phyloP scores from a whole-genome alignment of 805 yeast genomes.

The Schwanniomyces vanrijiae region DNA sequence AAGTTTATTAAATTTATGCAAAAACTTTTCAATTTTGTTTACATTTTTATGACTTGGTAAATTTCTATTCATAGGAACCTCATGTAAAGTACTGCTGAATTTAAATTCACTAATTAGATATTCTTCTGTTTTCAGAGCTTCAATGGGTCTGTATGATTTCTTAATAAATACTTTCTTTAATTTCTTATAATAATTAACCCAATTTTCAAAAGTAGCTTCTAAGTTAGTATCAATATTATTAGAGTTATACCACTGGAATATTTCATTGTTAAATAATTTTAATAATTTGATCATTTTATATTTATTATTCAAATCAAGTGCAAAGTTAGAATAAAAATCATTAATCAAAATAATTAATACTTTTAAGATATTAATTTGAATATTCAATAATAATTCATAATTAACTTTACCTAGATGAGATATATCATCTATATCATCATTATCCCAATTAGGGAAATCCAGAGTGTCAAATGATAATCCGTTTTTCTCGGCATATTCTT shows the following conservation, averaged over 20 bases:
- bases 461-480: slow-evolving; percentile 11
- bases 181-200: slow-evolving; percentile 55
- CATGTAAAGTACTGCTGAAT: slow-evolving; percentile 39
- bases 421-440: slow-evolving; percentile 36
- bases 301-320: slow-evolving; percentile 63
- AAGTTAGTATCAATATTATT: slow-evolving; percentile 35
- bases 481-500: slow-evolving; percentile 13
- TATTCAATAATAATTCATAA: slow-evolving; percentile 67
- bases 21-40: slow-evolving; percentile 57
- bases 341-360: slow-evolving; percentile 69
- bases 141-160: slow-evolving; percentile 65
- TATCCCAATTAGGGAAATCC: slow-evolving; percentile 62
- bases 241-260: slow-evolving; percentile 48
- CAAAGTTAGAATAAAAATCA: slow-evolving; percentile 73
- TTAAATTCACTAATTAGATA: slow-evolving; percentile 41
- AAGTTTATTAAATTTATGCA: slow-evolving; percentile 62
- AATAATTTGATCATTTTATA: slow-evolving; percentile 61
- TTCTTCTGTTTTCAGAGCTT: slow-evolving; percentile 38
- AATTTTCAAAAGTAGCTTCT: slow-evolving; percentile 36
- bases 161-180: slow-evolving; percentile 70
- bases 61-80: slow-evolving; percentile 48
- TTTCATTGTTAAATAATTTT: slow-evolving; percentile 67
- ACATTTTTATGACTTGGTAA: slow-evolving; percentile 46
- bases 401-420: slow-evolving; percentile 50
- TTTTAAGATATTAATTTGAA: slow-evolving; percentile 80